Conservation (phyloP, 805 yeast genomes). For the Phaffomyces thermotolerans region DNA sequence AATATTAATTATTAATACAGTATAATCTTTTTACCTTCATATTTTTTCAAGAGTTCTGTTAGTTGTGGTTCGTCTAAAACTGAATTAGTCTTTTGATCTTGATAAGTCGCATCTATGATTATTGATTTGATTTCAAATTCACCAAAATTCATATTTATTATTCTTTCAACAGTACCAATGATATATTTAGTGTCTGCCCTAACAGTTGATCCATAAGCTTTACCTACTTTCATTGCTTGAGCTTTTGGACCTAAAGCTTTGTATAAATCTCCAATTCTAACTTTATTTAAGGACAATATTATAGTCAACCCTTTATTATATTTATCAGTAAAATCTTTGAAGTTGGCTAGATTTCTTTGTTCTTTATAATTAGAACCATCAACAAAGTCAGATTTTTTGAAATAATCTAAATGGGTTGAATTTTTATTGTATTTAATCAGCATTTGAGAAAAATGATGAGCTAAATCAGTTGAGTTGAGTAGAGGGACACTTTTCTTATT, state of each 20-base stretch:
- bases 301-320: constrained; percentile 40
- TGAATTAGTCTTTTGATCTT: constrained; percentile 21
- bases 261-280: constrained; percentile 80
- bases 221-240: constrained; percentile 21
- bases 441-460: constrained; percentile 58
- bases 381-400: constrained; percentile 48
- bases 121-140: constrained; percentile 19
- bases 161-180: constrained; percentile 23
- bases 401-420: constrained; percentile 67
- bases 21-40: constrained; percentile 21
- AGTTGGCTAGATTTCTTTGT: constrained; percentile 47
- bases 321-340: constrained; percentile 45
- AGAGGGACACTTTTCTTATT: constrained; percentile 49
- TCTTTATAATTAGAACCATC: constrained; percentile 54
- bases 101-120: constrained; percentile 22
- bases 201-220: constrained; percentile 21
- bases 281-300: constrained; percentile 66
- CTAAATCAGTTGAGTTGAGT: constrained; percentile 51
- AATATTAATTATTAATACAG: constrained; percentile 18
- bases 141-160: constrained; percentile 13
- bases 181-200: constrained; percentile 22
- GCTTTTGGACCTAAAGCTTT: constrained; percentile 41
- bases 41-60: constrained; percentile 17
- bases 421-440: constrained; percentile 57
- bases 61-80: constrained; percentile 22